phyloP scores from a whole-genome alignment of 2,329 filamentous ascomycete species.

The Colletotrichum coccodes region DNA sequence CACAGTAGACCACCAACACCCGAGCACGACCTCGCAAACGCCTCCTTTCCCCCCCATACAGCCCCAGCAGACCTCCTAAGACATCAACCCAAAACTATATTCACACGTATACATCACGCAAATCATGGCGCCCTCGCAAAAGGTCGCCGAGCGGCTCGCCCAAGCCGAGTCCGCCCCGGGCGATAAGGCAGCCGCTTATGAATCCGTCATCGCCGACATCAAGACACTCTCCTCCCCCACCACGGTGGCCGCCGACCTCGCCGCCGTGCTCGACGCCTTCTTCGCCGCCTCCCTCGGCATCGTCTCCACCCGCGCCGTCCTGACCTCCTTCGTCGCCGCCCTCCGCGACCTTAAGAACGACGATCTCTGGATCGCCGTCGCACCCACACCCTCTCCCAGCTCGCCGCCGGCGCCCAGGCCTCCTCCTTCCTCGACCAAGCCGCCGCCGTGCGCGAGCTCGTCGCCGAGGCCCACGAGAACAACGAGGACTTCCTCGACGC shows the following conservation, averaged over 20 bases:
- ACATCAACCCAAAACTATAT: background rate
- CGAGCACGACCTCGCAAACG: background rate
- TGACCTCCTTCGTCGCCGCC: constrained; percentile 71
- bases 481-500: constrained; percentile 84
- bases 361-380: constrained; percentile 79
- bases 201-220: constrained; percentile 56
- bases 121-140: constrained; percentile 49
- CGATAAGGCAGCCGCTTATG: constrained; percentile 58
- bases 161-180: constrained; percentile 47
- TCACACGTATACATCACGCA: background rate
- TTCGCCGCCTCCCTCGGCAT: constrained; percentile 78
- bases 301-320: constrained; percentile 78
- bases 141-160: constrained; percentile 56
- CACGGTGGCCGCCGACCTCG: constrained; percentile 65
- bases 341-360: constrained; percentile 70
- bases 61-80: background rate
- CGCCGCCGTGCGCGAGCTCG: constrained; percentile 79
- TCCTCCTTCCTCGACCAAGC: constrained; percentile 86
- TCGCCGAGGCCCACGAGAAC: constrained; percentile 84
- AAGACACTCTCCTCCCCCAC: constrained; percentile 51
- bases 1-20: background rate
- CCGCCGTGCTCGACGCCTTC: constrained; percentile 73
- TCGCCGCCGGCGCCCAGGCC: constrained; percentile 61
- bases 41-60: background rate
- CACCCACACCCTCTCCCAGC: constrained; percentile 74